These are phyloP conservation scores for Ascochyta koolunga DNA, from an alignment of 2,329 filamentous ascomycete species.

Conservation along the genomic window DNA sequence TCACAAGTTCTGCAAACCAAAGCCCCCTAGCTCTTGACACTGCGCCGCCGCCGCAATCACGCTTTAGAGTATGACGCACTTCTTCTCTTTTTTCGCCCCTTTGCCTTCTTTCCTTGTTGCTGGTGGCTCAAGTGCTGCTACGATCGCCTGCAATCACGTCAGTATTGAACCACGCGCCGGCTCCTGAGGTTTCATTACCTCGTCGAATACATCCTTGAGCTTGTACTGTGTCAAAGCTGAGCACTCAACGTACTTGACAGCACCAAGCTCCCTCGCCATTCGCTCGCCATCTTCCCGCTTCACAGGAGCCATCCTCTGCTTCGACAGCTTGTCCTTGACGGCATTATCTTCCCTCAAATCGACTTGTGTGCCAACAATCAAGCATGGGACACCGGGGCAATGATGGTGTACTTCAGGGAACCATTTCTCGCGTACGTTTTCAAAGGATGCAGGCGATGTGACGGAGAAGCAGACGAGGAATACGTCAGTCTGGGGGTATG, in stretches of 20 bases:
- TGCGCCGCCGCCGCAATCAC: background rate
- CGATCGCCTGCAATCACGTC: slow-evolving; percentile 73
- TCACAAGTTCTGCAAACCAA: slow-evolving; percentile 40
- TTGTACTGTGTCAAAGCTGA: slow-evolving; percentile 98
- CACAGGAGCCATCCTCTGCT: slow-evolving; percentile 96
- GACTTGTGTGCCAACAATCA: slow-evolving; percentile 97
- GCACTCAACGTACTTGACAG: slow-evolving; percentile 98
- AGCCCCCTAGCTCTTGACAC: slow-evolving; percentile 20
- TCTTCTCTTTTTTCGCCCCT: slow-evolving; percentile 44
- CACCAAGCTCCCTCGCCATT: slow-evolving; percentile 97
- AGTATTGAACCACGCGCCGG: slow-evolving; percentile 2
- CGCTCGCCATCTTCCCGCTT: slow-evolving; percentile 90
- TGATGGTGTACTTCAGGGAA: slow-evolving; percentile 99
- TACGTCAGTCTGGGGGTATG: slow-evolving; percentile 97
- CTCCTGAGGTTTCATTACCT: slow-evolving; percentile 64
- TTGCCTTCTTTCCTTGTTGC: slow-evolving; percentile 64
- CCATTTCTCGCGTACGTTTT: slow-evolving; percentile 99
- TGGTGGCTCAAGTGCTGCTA: slow-evolving; percentile 90
- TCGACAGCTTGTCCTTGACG: slow-evolving; percentile 87
- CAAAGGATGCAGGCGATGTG: slow-evolving; percentile 95
- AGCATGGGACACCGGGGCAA: slow-evolving; percentile 94
- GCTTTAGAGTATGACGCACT: slow-evolving; percentile 47
- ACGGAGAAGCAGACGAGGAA: slow-evolving; percentile 99
- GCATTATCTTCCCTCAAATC: slow-evolving; percentile 89
- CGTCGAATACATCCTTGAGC: slow-evolving; percentile 98